These are phyloP conservation scores for Zasmidium cellare DNA, from an alignment of 2,329 filamentous ascomycete species.

Conservation along the genomic window DNA sequence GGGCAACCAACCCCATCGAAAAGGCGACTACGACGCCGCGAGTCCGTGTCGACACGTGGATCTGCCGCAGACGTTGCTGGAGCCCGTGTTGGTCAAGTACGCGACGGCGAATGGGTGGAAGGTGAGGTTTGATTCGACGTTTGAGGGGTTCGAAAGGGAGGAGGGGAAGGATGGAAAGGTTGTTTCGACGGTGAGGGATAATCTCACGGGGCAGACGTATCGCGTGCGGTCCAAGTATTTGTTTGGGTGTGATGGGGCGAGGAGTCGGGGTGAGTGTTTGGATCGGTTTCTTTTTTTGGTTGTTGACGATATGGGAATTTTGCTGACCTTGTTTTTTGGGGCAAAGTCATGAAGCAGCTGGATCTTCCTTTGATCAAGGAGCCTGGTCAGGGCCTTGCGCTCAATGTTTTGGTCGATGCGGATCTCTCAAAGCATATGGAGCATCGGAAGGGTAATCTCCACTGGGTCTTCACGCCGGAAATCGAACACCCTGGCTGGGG, in stretches of 20 bases:
- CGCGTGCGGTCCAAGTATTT: conserved; percentile 56
- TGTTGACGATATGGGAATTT: too few relatives aligned
- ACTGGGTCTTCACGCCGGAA: conserved; percentile 59
- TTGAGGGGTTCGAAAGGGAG: conserved; percentile 32
- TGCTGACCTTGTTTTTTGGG: too few relatives aligned
- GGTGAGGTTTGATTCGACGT: conserved; percentile 41
- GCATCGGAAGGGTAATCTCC: conserved; percentile 57
- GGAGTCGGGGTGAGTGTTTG: conserved; percentile 34
- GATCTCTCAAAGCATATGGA: conserved; percentile 54
- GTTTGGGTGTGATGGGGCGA: conserved; percentile 59
- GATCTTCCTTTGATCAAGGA: conserved; percentile 47
- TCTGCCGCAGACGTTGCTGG: conserved; percentile 46
- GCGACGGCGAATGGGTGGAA: conserved; percentile 41
- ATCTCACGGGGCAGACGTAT: conserved; percentile 41
- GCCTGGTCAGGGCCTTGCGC: conserved; percentile 49
- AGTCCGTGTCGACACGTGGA: conserved; percentile 45
- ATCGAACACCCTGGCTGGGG: conserved; percentile 53
- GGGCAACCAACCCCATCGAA: conserved; percentile 42
- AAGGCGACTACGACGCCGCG: conserved; percentile 43
- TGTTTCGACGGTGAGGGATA: conserved; percentile 39
- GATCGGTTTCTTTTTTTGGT: too few relatives aligned
- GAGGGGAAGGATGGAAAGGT: conserved; percentile 27
- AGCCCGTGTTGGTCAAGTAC: conserved; percentile 43
- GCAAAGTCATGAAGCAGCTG: conserved; percentile 45
- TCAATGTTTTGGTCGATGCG: conserved; percentile 51